phyloP scores from a whole-genome alignment of 202 grass and related monocot species.

The Panicum virgatum region DNA sequence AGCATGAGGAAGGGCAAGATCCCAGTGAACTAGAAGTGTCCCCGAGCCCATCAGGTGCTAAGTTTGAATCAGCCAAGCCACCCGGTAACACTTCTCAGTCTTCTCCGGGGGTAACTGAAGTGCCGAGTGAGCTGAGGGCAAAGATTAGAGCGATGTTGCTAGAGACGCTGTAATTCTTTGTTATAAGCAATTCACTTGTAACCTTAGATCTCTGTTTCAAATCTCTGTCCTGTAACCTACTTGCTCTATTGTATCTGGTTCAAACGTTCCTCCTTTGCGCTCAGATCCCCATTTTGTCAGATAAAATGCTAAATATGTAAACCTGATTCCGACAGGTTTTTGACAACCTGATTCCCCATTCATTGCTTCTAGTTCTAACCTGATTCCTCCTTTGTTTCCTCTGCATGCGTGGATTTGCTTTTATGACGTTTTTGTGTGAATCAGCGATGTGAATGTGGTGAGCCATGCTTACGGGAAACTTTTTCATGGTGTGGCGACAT shows the following conservation, averaged over 20 bases:
- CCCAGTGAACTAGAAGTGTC: slow-evolving; percentile 12
- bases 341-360: too few species aligned
- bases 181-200: neutral
- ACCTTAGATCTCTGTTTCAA: neutral
- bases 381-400: too few species aligned
- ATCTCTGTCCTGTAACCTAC: neutral
- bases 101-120: slow-evolving; percentile 43
- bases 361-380: too few species aligned
- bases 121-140: slow-evolving; percentile 68
- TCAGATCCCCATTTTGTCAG: neutral
- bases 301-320: neutral
- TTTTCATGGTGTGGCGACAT: neutral
- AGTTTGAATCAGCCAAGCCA: slow-evolving; percentile 28
- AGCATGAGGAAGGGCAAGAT: slow-evolving; percentile 29
- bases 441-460: neutral
- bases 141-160: slow-evolving; percentile 87
- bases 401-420: too few species aligned
- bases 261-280: neutral
- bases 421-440: neutral
- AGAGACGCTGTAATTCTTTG: slow-evolving; percentile 50
- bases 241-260: neutral
- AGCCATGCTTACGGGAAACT: too few species aligned
- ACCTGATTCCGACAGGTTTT: neutral
- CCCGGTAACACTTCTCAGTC: slow-evolving; percentile 9
- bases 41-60: neutral